Evolutionary conservation across 306 rosid species (phyloP).

Genomic region (Vigna reflexopilosa): DNA sequence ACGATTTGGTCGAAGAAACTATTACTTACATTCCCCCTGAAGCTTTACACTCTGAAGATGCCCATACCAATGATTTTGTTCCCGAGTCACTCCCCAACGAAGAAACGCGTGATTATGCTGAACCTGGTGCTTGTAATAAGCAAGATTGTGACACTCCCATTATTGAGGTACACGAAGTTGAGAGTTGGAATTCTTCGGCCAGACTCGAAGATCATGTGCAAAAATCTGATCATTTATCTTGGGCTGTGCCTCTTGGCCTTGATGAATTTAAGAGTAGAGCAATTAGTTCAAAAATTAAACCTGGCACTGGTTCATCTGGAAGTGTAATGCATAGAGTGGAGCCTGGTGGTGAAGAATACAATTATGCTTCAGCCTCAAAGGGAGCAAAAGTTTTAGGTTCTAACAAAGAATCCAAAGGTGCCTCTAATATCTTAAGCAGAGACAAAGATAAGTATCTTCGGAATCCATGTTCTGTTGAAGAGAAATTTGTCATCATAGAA

Average conservation of each 20-base stretch:
- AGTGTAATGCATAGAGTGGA: slow-evolving; percentile 78
- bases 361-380: slow-evolving; percentile 95
- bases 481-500: slow-evolving; percentile 80
- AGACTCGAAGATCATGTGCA: slow-evolving; percentile 62
- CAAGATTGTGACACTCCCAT: slow-evolving; percentile 34
- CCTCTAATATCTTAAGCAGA: slow-evolving; percentile 79
- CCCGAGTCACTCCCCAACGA: slow-evolving; percentile 44
- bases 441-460: slow-evolving; percentile 95
- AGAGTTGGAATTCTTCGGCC: slow-evolving; percentile 44
- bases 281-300: slow-evolving; percentile 61
- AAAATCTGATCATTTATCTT: slow-evolving; percentile 60
- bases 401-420: slow-evolving; percentile 98
- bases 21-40: slow-evolving; percentile 42
- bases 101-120: slow-evolving; percentile 39
- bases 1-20: slow-evolving; percentile 35
- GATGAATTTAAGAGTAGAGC: slow-evolving; percentile 94
- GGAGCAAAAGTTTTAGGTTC: slow-evolving; percentile 97
- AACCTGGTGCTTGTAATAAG: slow-evolving; percentile 44
- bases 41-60: slow-evolving; percentile 43
- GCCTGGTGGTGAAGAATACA: slow-evolving; percentile 89
- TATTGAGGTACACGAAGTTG: slow-evolving; percentile 50
- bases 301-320: slow-evolving; percentile 66
- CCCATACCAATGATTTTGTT: slow-evolving; percentile 40
- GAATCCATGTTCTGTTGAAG: slow-evolving; percentile 93
- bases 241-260: slow-evolving; percentile 80